These are phyloP conservation scores for Chalciporus sp. DNA, from an alignment of 1,284 basidiomycete species.

Conservation along the genomic window DNA sequence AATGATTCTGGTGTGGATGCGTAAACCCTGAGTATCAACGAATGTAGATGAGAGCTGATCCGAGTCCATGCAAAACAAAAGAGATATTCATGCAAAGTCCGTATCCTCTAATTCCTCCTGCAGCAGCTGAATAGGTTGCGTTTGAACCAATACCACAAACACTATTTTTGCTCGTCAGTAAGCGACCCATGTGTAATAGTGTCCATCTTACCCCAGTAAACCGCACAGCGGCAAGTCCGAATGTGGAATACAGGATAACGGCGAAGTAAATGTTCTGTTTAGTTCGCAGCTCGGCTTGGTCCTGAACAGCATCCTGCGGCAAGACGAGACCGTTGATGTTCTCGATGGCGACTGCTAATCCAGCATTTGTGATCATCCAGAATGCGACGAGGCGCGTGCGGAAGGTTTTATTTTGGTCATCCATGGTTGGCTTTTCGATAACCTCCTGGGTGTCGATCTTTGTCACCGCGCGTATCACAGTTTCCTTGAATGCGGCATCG, in stretches of 20 bases:
- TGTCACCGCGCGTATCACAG: slow-evolving; percentile 89
- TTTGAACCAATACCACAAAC: slow-evolving; percentile 81
- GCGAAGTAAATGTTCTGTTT: slow-evolving; percentile 83
- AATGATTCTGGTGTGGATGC: slow-evolving; percentile 5
- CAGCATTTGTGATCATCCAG: slow-evolving; percentile 88
- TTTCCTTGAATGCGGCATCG: slow-evolving; percentile 92
- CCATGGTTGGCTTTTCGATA: slow-evolving; percentile 83
- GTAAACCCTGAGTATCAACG: slow-evolving; percentile 27
- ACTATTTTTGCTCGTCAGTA: slow-evolving; percentile 46
- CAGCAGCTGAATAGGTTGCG: slow-evolving; percentile 83
- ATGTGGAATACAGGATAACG: slow-evolving; percentile 89
- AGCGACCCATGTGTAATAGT: not conserved
- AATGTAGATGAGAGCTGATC: slow-evolving; percentile 36
- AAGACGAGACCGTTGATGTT: slow-evolving; percentile 78
- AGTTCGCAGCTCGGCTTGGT: slow-evolving; percentile 49
- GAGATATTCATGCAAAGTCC: slow-evolving; percentile 12
- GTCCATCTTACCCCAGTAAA: slow-evolving; percentile 74
- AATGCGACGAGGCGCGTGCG: slow-evolving; percentile 83
- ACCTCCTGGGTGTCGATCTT: slow-evolving; percentile 74
- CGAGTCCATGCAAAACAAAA: slow-evolving; percentile 30
- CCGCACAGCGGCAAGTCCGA: slow-evolving; percentile 77
- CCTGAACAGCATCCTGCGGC: slow-evolving; percentile 41
- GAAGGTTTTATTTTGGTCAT: slow-evolving; percentile 94
- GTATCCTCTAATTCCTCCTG: slow-evolving; percentile 60
- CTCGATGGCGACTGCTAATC: slow-evolving; percentile 80